These are phyloP conservation scores for Epichloe sibirici DNA, from an alignment of 2,329 filamentous ascomycete genomes.

Conservation along the genomic window DNA sequence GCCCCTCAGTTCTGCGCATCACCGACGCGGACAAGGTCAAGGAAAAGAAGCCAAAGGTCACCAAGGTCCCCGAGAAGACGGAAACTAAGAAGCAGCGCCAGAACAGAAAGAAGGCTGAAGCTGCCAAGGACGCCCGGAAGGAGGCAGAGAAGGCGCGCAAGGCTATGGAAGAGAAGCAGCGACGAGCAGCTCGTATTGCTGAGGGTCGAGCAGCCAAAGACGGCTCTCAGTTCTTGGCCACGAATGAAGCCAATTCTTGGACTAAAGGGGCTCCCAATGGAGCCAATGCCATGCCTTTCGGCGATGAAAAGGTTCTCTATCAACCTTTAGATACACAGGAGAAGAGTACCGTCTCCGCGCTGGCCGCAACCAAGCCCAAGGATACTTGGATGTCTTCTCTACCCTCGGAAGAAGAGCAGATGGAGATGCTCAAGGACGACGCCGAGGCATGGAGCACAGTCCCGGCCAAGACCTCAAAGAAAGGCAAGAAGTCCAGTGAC, in stretches of 20 bases:
- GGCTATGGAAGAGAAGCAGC: constrained; percentile 66
- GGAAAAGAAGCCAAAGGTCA: constrained; percentile 50
- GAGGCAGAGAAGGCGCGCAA: constrained; percentile 71
- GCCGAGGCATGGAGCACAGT: constrained; percentile 50
- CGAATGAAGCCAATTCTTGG: constrained; percentile 31
- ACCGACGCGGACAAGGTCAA: constrained; percentile 54
- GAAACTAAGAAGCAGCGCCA: constrained; percentile 95
- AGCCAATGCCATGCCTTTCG: constrained; percentile 18
- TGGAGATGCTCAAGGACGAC: constrained; percentile 41
- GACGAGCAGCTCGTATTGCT: constrained; percentile 66
- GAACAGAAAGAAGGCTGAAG: constrained; percentile 80
- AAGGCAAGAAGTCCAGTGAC: constrained; percentile 26
- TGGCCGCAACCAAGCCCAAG: constrained; percentile 21
- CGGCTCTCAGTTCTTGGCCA: constrained; percentile 48
- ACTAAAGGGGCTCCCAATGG: constrained; percentile 24
- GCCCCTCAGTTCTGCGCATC: constrained; percentile 66
- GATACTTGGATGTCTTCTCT: constrained; percentile 37
- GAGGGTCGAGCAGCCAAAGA: constrained; percentile 78
- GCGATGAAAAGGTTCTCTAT: constrained; percentile 20
- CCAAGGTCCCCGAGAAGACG: constrained; percentile 50
- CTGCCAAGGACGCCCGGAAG: constrained; percentile 60
- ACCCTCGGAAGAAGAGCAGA: constrained; percentile 50
- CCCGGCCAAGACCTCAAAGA: constrained; percentile 33
- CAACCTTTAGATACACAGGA: constrained; percentile 50
- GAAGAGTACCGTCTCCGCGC: constrained; percentile 15